Evolutionary conservation across 345 rosid genomes (phyloP).

Genomic region (Citrus cavaleriei): DNA sequence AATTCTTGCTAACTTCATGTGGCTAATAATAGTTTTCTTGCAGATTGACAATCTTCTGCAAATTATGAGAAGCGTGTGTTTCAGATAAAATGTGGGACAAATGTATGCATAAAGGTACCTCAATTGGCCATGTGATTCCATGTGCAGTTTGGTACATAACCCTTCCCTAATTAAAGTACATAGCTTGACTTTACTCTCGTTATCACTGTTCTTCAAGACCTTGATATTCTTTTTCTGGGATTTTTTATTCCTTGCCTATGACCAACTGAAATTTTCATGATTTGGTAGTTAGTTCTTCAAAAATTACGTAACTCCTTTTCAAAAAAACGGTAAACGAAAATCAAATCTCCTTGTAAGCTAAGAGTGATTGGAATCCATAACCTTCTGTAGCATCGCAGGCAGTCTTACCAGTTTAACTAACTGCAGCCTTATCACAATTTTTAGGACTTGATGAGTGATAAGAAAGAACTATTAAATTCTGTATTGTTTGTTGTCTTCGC

Average conservation of each 20-base stretch:
- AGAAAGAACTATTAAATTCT: background rate
- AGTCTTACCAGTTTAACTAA: background rate
- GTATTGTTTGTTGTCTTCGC: background rate
- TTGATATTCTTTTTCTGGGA: constrained; percentile 8
- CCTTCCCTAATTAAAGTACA: background rate
- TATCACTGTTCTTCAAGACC: constrained; percentile 7
- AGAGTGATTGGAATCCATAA: background rate
- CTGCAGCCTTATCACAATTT: too few species aligned
- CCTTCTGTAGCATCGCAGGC: too few species aligned
- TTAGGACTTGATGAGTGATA: constrained; percentile 4
- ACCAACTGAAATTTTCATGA: constrained; percentile 7
- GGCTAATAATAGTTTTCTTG: background rate
- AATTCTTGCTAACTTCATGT: constrained; percentile 17
- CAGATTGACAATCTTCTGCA: background rate
- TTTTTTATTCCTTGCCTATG: background rate
- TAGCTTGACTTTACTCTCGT: constrained; percentile 12
- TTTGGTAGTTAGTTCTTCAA: constrained; percentile 11
- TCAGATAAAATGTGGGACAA: constrained; percentile 23
- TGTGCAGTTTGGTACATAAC: constrained; percentile 24
- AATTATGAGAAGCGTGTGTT: constrained; percentile 2
- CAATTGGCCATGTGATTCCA: constrained; percentile 36
- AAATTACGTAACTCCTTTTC: background rate
- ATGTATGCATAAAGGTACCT: constrained; percentile 3
- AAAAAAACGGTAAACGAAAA: background rate
- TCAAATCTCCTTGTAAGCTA: background rate